phyloP scores from a whole-genome alignment of 202 grass and related monocot genomes.

The Cymbopogon flexuosus region DNA sequence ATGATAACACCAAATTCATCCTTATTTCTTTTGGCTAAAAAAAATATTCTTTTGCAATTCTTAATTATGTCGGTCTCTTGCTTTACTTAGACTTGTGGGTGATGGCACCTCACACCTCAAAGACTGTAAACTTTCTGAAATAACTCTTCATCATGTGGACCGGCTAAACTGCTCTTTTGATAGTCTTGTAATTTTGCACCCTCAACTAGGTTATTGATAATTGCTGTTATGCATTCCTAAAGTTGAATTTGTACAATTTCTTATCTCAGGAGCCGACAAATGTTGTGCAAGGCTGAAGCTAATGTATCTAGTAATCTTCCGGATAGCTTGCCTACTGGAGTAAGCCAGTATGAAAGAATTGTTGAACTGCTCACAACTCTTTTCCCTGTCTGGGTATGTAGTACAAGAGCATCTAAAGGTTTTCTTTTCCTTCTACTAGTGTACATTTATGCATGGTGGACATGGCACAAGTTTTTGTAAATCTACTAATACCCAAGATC shows the following conservation, averaged over 20 bases:
- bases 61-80: background rate
- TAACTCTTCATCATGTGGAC: background rate
- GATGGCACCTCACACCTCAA: background rate
- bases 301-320: conserved; percentile 73
- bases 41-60: background rate
- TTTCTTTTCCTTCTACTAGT: conserved; percentile 11
- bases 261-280: conserved; percentile 56
- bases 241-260: background rate
- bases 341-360: conserved; percentile 78
- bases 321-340: conserved; percentile 36
- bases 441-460: background rate
- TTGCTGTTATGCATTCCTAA: background rate
- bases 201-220: background rate
- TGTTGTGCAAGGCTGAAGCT: conserved; percentile 77
- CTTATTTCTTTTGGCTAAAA: background rate
- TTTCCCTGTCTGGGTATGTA: conserved; percentile 93
- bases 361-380: conserved; percentile 91
- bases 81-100: background rate
- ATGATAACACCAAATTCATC: background rate
- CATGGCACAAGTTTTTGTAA: conserved; percentile 7
- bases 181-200: conserved; percentile 2
- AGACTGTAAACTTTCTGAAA: background rate
- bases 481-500: conserved; percentile 29
- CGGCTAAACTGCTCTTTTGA: conserved; percentile 4
- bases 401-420: conserved; percentile 17